Evolutionary conservation across 2,329 filamentous ascomycete species (phyloP), one percentile per base, ranked within the genome.

Genomic region (Acephala macrosclerotiorum): DNA sequence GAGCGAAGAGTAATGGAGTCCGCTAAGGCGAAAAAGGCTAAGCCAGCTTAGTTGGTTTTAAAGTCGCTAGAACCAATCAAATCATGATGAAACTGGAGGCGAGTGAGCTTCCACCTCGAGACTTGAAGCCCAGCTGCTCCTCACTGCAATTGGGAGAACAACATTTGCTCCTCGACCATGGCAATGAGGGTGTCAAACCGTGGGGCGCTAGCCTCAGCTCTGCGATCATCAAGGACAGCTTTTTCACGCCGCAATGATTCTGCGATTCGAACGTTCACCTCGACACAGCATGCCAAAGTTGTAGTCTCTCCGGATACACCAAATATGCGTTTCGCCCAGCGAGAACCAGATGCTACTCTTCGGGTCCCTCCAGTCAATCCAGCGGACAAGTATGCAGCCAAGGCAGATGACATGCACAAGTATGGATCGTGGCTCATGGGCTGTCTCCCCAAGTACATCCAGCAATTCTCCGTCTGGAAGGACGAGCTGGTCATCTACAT

Each of bases 401-500:
- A 95, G 83, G 88, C 92, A 73, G 92, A 97, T 72, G 87, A 90
- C 77, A 85, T 98, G 77, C 96, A 99, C 85, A 91, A 89, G 76
- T 99, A 99, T 78, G 96, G 96, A 76, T 89, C 96, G 77, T 99
- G 97, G 87, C 83, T 99, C 76, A 95, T 99, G 88, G 94, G 94
- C 73, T 97, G 93, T 80, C 82, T 99, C 77, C 96, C 96, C 75
- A 98, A 97, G 85, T 97, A 97, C 82, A 88, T 99, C 75, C 96
- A 99, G 84, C 96, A 99, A 83, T 98, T 98, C 84, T 97, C 94
- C 14, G 95, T 99, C 63, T 99, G 96, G 96, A 99, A 99, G 84
- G 96, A 99, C 78, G 96, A 99, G 82, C 89, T 99, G 78, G 94
- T 91, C 74, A 93, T 97, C 79, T 95, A 96, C 81, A 96, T 98